Conservation (phyloP, 164 flowering plant genomes). For the Paratinospora sagittata region DNA sequence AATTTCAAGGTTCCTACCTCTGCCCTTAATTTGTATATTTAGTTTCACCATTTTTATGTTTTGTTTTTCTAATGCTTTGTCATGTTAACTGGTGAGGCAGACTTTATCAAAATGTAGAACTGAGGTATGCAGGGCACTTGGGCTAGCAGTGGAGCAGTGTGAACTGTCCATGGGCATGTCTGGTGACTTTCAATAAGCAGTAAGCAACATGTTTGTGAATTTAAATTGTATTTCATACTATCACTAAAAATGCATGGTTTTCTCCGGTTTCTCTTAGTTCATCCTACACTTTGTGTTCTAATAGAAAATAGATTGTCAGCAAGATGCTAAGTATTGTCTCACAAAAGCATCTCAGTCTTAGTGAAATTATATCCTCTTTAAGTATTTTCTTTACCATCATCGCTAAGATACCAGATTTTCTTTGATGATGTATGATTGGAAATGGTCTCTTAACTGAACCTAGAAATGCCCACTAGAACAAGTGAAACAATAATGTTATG, state of each 20-base stretch:
- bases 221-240: too few species aligned
- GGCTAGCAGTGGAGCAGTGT: constrained; percentile 63
- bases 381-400: neutral
- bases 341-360: too few species aligned
- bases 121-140: constrained; percentile 79
- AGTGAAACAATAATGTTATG: neutral
- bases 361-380: neutral
- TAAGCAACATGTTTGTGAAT: constrained; percentile 24
- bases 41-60: neutral
- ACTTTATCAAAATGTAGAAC: constrained; percentile 61
- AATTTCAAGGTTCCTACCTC: constrained; percentile 56
- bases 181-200: constrained; percentile 91
- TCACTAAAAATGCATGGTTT: too few species aligned
- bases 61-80: constrained; percentile 4
- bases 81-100: constrained; percentile 34
- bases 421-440: neutral
- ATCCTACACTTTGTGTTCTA: too few species aligned
- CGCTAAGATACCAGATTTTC: neutral
- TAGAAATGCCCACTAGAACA: too few species aligned
- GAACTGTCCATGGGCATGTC: constrained; percentile 99
- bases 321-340: too few species aligned
- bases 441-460: neutral
- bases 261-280: too few species aligned
- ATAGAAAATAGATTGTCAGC: too few species aligned
- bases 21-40: neutral